Evolutionary conservation across 345 rosid genomes (phyloP).

Genomic region (Syzygium aromaticum): DNA sequence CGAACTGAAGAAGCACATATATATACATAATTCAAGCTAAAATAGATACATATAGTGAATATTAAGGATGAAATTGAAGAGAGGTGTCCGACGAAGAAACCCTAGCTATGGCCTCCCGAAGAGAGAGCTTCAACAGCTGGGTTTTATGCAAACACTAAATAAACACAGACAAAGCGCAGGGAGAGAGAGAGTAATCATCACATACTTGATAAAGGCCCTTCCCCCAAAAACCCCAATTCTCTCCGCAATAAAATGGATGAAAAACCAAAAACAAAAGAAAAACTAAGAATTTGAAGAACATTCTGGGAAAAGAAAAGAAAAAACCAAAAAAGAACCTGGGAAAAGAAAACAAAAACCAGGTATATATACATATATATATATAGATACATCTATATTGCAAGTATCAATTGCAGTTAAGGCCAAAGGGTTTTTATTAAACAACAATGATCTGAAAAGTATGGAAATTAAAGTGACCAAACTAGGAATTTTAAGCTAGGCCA

Average conservation of each 20-base stretch:
- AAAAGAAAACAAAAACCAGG: background rate
- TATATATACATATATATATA: background rate
- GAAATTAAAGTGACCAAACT: background rate
- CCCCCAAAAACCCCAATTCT: background rate
- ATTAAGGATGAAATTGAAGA: background rate
- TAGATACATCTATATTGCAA: background rate
- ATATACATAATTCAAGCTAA: background rate
- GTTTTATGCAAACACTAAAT: background rate
- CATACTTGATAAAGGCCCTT: background rate
- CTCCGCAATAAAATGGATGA: background rate
- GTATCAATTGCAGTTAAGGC: background rate
- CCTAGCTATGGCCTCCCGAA: background rate
- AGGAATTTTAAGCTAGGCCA: background rate
- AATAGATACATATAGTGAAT: background rate
- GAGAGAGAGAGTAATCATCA: background rate
- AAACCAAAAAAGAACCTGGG: background rate
- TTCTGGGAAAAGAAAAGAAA: background rate
- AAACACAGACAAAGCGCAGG: background rate
- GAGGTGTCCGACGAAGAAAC: background rate
- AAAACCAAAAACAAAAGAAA: background rate
- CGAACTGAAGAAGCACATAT: background rate
- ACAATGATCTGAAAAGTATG: background rate
- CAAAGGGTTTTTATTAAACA: background rate
- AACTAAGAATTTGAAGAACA: background rate
- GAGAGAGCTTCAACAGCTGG: background rate